These are phyloP conservation scores for Sporothrix dimorphospora DNA, from an alignment of 2,329 filamentous ascomycete genomes.

Conservation along the genomic window DNA sequence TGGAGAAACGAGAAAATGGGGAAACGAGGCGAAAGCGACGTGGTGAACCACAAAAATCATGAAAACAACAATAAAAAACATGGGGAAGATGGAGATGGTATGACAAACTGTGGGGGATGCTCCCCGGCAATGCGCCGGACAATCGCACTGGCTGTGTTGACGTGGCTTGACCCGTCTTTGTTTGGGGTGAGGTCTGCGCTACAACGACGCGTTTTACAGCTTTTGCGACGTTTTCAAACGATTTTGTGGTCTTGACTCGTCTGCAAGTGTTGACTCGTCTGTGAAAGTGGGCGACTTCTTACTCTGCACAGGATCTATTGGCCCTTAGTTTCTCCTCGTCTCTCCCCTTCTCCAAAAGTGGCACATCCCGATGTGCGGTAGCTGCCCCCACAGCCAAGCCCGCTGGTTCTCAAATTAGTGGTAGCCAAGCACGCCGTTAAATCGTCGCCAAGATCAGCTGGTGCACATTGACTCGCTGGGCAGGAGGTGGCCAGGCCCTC, in stretches of 20 bases:
- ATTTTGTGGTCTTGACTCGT: not conserved
- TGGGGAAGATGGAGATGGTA: conserved; percentile 1
- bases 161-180: conserved; percentile 5
- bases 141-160: not conserved
- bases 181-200: not conserved
- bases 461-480: not conserved
- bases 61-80: not conserved
- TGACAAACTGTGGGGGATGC: not conserved
- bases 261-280: not conserved
- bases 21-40: not conserved
- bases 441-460: conserved; percentile 15
- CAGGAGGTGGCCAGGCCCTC: no score
- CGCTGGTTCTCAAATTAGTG: not conserved
- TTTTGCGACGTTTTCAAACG: not conserved
- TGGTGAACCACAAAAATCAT: not conserved
- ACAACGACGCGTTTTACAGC: not conserved
- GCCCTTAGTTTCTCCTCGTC: not conserved
- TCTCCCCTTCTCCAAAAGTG: not conserved
- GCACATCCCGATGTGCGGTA: not conserved
- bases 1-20: not conserved
- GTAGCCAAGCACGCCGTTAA: conserved; percentile 7
- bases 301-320: not conserved
- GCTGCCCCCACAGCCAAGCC: not conserved
- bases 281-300: not conserved
- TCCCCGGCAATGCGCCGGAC: not conserved